Conservation (phyloP, 1,284 basidiomycete species). For the Pseudozyma pruni region DNA sequence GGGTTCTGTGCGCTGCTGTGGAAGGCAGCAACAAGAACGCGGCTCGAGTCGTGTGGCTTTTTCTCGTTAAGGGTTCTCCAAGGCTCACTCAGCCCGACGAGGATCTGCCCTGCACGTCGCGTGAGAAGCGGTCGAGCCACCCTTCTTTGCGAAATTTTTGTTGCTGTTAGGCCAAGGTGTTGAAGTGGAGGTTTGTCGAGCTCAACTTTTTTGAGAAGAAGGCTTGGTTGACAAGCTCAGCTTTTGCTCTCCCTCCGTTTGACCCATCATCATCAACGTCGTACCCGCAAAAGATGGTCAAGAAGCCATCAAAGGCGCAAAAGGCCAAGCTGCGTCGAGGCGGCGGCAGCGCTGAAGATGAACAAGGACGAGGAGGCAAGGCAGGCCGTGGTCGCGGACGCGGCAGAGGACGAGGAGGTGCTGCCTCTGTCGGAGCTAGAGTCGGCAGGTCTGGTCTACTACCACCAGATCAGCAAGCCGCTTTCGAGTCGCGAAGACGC, state of each 20-base stretch:
- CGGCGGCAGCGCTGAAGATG: conserved; percentile 14
- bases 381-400: conserved; percentile 21
- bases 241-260: background rate
- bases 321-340: conserved; percentile 38
- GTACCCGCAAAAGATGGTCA: conserved; percentile 23
- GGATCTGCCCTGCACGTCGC: conserved; percentile 9
- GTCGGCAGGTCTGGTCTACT: conserved; percentile 28
- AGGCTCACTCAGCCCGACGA: conserved; percentile 1
- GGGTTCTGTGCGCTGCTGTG: too few species aligned
- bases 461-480: conserved; percentile 36
- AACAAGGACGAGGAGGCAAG: conserved; percentile 12
- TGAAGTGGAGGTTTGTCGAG: conserved; percentile 33
- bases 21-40: background rate
- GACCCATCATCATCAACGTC: background rate
- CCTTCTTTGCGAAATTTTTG: conserved; percentile 11
- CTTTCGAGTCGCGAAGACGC: conserved; percentile 32
- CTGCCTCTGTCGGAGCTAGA: conserved; percentile 10
- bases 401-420: conserved; percentile 17
- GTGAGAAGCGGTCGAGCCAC: conserved; percentile 34
- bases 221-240: background rate
- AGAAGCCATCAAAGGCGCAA: conserved; percentile 49
- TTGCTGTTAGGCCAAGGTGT: background rate
- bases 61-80: too few species aligned
- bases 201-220: conserved; percentile 5
- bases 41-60: conserved; percentile 21